A percentile compares a stretch with the other conserved stretches of the same genome.
Conservation (phyloP, 176 grass and related monocot genomes). For the Puccinellia tenuiflora region DNA sequence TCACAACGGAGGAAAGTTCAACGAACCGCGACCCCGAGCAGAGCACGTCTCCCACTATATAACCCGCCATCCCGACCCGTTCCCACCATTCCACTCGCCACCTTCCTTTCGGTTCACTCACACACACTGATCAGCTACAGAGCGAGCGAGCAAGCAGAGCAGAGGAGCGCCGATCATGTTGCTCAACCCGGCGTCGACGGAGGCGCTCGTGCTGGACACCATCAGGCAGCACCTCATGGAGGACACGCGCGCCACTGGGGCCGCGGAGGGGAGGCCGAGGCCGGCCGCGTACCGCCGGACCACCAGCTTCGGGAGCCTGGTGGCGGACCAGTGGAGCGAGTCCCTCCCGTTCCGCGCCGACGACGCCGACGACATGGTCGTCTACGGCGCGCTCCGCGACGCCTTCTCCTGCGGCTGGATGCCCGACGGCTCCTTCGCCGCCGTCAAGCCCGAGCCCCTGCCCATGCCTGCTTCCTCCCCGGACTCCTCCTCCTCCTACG, state of each 20-base stretch:
- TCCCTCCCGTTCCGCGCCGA: conserved; percentile 71
- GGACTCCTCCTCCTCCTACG: background rate
- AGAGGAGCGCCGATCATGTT: background rate
- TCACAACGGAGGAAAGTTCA: conserved; percentile 56
- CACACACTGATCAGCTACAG: background rate
- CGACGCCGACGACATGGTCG: conserved; percentile 92
- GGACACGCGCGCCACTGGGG: background rate
- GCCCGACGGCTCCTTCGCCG: conserved; percentile 55
- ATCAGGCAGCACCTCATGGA: conserved; percentile 65
- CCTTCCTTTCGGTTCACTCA: conserved; percentile 2
- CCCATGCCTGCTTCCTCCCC: conserved; percentile 28
- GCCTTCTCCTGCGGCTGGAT: conserved; percentile 73
- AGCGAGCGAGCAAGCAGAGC: background rate
- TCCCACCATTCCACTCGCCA: conserved; percentile 15
- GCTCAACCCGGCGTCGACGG: conserved; percentile 24
- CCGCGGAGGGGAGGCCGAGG: background rate
- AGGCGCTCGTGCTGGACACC: conserved; percentile 40
- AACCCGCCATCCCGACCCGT: background rate
- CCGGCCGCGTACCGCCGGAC: conserved; percentile 21
- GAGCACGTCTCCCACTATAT: conserved; percentile 29
- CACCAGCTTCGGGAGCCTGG: conserved; percentile 75
- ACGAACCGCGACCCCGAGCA: conserved; percentile 32
- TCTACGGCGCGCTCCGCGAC: conserved; percentile 58
- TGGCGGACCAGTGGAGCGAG: conserved; percentile 55
- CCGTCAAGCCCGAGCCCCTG: conserved; percentile 39